Conservation (phyloP, 1,284 basidiomycete species). For the Meira nashicola region DNA sequence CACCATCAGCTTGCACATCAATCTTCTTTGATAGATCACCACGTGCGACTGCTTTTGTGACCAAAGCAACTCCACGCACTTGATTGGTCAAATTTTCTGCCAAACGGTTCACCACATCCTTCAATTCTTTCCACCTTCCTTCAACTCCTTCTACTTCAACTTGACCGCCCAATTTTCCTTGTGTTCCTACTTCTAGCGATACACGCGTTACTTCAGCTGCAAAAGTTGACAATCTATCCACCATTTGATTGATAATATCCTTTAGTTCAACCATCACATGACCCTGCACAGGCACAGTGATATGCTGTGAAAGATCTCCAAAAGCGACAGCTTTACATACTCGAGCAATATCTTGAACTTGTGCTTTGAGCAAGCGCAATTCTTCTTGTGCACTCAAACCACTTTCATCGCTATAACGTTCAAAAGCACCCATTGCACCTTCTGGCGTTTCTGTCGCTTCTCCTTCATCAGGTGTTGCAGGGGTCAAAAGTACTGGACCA, state of each 20-base stretch:
- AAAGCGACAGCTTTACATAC: slow-evolving; percentile 94
- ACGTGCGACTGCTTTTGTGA: slow-evolving; percentile 94
- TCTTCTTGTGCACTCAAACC: slow-evolving; percentile 66
- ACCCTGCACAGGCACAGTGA: slow-evolving; percentile 91
- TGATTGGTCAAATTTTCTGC: slow-evolving; percentile 70
- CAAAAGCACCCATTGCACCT: slow-evolving; percentile 48
- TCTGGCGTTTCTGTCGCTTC: slow-evolving; percentile 15
- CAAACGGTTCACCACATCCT: slow-evolving; percentile 54
- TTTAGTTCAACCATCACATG: slow-evolving; percentile 96
- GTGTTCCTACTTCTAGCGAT: slow-evolving; percentile 67
- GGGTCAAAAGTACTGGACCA: slow-evolving; percentile 44
- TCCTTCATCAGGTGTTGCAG: slow-evolving; percentile 7
- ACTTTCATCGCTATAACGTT: slow-evolving; percentile 48
- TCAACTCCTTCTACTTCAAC: slow-evolving; percentile 53
- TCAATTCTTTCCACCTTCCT: slow-evolving; percentile 53
- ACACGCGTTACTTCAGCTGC: slow-evolving; percentile 93
- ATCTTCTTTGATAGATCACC: slow-evolving; percentile 95
- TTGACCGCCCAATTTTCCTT: slow-evolving; percentile 54
- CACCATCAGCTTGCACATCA: slow-evolving; percentile 90
- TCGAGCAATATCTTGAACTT: slow-evolving; percentile 82
- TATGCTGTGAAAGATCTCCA: slow-evolving; percentile 91
- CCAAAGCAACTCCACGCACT: slow-evolving; percentile 87
- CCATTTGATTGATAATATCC: slow-evolving; percentile 95
- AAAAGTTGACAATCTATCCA: slow-evolving; percentile 78
- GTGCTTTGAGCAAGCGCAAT: slow-evolving; percentile 73